Evolutionary conservation across 768 basidiomycete genomes (phyloP).

Genomic region (Trametes sanguinea): DNA sequence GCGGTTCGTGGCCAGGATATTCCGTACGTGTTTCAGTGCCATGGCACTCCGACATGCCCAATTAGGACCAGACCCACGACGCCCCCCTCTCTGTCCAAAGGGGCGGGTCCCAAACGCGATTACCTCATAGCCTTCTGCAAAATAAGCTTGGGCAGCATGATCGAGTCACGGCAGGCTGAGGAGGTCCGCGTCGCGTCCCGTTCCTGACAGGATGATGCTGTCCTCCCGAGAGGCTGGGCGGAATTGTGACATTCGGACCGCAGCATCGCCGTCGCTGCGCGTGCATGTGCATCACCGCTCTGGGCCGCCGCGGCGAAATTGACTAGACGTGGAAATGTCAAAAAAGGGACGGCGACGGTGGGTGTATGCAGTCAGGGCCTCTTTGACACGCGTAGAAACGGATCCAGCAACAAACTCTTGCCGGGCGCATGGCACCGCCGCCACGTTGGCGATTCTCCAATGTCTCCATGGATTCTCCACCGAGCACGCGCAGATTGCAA

Average conservation of each 20-base stretch:
- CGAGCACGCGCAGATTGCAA: background rate
- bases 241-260: conserved; percentile 4
- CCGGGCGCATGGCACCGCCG: background rate
- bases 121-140: conserved; percentile 5
- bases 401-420: background rate
- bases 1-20: conserved; percentile 6
- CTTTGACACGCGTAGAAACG: background rate
- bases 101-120: conserved; percentile 11
- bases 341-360: background rate
- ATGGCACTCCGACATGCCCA: conserved; percentile 13
- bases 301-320: conserved; percentile 4
- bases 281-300: background rate
- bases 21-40: conserved; percentile 21
- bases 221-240: background rate
- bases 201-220: conserved; percentile 2
- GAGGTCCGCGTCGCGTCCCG: background rate
- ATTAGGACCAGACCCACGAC: conserved; percentile 8
- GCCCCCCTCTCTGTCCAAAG: background rate
- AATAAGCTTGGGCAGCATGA: conserved; percentile 16
- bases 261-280: conserved; percentile 10
- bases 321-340: background rate
- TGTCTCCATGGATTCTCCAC: background rate
- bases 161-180: conserved; percentile 6
- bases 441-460: background rate
- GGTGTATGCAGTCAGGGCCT: background rate